Evolutionary conservation across 768 basidiomycete species (phyloP).

Genomic region (Clitopilus passeckerianus): DNA sequence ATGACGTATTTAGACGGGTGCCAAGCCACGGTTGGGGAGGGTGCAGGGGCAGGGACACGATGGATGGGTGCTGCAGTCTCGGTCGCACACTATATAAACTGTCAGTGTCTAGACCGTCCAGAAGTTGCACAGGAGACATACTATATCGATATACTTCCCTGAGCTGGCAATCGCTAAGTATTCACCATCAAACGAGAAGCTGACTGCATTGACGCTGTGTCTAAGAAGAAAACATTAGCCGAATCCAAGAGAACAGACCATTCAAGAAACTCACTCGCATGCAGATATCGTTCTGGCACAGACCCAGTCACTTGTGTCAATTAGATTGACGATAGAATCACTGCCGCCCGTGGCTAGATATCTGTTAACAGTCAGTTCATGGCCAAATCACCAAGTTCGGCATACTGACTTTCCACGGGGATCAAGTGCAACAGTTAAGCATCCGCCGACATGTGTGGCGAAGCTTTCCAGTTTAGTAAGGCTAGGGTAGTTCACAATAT

Average conservation of each 20-base stretch:
- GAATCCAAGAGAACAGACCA: not conserved
- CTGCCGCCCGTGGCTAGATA: conserved; percentile 78
- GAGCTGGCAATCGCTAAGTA: conserved; percentile 73
- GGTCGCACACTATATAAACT: conserved; percentile 57
- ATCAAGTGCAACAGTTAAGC: conserved; percentile 69
- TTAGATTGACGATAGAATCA: conserved; percentile 81
- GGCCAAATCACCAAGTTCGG: not conserved
- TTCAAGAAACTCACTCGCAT: conserved; percentile 61
- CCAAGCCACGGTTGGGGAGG: conserved; percentile 76
- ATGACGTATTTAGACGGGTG: conserved; percentile 80
- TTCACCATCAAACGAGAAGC: conserved; percentile 83
- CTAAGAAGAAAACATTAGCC: conserved; percentile 26
- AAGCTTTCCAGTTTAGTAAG: conserved; percentile 53
- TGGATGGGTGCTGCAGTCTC: conserved; percentile 74
- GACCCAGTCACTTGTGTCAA: conserved; percentile 79
- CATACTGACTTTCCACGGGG: conserved; percentile 62
- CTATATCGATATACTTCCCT: conserved; percentile 74
- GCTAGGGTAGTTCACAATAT: conserved; percentile 66
- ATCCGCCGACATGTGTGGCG: conserved; percentile 79
- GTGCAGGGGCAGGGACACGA: conserved; percentile 67
- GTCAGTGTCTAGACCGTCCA: not conserved
- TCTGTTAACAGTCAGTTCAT: conserved; percentile 23
- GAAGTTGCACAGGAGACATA: conserved; percentile 28
- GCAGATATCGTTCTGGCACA: conserved; percentile 69
- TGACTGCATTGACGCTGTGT: conserved; percentile 65